Conservation (phyloP, 495 filamentous ascomycete species). For the Tuber indicum region DNA sequence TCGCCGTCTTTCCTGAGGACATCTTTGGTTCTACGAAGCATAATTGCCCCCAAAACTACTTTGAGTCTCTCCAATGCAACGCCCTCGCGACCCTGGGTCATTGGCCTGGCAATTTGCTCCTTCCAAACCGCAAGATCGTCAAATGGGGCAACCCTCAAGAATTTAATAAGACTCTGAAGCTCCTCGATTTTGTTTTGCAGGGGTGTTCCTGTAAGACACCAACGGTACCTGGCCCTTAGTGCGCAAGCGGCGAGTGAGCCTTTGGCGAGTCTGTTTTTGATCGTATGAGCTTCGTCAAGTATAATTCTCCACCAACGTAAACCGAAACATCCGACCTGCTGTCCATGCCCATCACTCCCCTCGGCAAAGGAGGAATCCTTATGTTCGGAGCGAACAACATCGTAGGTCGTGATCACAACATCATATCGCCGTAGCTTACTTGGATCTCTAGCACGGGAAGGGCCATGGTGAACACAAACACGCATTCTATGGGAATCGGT, state of each 20-base stretch:
- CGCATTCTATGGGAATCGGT: constrained; percentile 58
- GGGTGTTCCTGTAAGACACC: constrained; percentile 93
- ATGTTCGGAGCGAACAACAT: constrained; percentile 85
- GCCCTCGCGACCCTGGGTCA: constrained; percentile 77
- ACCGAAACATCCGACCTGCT: constrained; percentile 69
- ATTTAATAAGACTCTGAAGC: constrained; percentile 84
- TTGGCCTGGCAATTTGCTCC: constrained; percentile 73
- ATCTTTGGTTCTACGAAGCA: constrained; percentile 95
- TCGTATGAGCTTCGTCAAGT: constrained; percentile 92
- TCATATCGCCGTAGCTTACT: constrained; percentile 74
- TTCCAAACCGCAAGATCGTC: constrained; percentile 77
- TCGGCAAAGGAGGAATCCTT: constrained; percentile 51
- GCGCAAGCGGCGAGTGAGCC: constrained; percentile 80
- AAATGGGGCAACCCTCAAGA: constrained; percentile 86
- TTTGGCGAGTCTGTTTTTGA: constrained; percentile 97
- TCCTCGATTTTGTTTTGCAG: constrained; percentile 99
- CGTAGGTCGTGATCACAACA: constrained; percentile 95
- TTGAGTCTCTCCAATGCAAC: constrained; percentile 85
- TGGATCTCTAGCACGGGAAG: constrained; percentile 69
- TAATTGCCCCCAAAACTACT: constrained; percentile 76
- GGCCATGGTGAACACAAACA: constrained; percentile 85
- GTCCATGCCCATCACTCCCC: constrained; percentile 22
- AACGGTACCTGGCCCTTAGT: constrained; percentile 74
- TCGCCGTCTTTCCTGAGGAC: constrained; percentile 76
- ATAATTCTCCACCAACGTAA: constrained; percentile 93